These are phyloP conservation scores for Pleurotus tuber-regium DNA, from an alignment of 768 basidiomycete genomes.

Conservation along the genomic window DNA sequence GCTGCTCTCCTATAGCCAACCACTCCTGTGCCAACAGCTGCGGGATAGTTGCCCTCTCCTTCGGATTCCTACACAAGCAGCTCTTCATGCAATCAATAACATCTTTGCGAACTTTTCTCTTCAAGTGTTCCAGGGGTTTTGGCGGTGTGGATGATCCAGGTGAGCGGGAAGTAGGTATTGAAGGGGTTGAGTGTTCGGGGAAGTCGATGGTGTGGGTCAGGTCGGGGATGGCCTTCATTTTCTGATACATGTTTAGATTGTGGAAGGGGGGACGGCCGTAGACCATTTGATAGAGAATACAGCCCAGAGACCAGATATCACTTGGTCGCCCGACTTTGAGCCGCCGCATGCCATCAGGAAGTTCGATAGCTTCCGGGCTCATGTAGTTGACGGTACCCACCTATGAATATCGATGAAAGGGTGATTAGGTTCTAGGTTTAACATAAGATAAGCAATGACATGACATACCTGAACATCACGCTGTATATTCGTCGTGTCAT, in stretches of 20 bases:
- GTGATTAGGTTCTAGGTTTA: not conserved
- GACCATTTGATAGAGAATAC: constrained; percentile 98
- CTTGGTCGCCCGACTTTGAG: constrained; percentile 94
- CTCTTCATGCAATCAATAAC: constrained; percentile 82
- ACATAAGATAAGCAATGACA: not conserved
- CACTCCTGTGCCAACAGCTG: constrained; percentile 82
- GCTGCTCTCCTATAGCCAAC: constrained; percentile 52
- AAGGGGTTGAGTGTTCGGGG: constrained; percentile 64
- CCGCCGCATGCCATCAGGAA: constrained; percentile 81
- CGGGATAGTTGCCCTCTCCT: constrained; percentile 84
- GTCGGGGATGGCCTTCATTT: constrained; percentile 94
- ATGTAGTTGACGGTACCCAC: constrained; percentile 98
- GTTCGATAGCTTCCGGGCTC: constrained; percentile 95
- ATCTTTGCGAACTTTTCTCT: constrained; percentile 63
- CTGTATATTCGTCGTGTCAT: constrained; percentile 98
- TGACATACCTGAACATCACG: constrained; percentile 82
- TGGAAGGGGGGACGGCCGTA: constrained; percentile 94
- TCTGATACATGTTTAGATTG: constrained; percentile 76
- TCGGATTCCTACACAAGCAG: constrained; percentile 77
- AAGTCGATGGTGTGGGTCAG: constrained; percentile 75
- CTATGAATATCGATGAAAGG: constrained; percentile 38
- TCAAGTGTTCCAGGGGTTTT: constrained; percentile 66
- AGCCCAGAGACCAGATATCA: constrained; percentile 97
- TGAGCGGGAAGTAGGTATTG: constrained; percentile 35
- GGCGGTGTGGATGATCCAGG: constrained; percentile 36